phyloP scores from a whole-genome alignment of 2,329 filamentous ascomycete species.

The Talaromyces islandicus region DNA sequence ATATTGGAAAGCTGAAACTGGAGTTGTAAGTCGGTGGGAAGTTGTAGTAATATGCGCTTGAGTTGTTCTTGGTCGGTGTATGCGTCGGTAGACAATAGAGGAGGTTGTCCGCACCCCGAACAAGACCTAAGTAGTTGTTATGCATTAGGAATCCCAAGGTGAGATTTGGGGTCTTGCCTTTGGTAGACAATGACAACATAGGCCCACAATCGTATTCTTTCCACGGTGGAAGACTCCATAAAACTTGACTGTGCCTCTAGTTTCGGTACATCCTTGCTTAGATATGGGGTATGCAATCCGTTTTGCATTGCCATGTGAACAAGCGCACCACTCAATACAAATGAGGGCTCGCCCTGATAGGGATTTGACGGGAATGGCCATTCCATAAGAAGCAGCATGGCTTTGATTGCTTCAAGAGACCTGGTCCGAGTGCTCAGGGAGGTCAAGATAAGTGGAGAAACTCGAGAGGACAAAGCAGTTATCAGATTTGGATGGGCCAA shows the following conservation, averaged over 20 bases:
- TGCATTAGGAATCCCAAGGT: not conserved
- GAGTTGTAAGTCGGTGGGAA: not conserved
- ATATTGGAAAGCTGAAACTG: not conserved
- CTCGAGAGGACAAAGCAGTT: not conserved
- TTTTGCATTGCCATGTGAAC: not conserved
- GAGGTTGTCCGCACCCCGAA: not conserved
- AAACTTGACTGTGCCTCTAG: not conserved
- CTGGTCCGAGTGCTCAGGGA: not conserved
- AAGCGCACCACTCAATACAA: not conserved
- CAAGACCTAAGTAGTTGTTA: not conserved
- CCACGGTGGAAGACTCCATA: not conserved
- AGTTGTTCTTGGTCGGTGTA: constrained; percentile 1
- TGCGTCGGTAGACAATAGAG: not conserved
- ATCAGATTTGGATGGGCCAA: not conserved
- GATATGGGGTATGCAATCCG: not conserved
- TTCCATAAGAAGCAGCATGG: not conserved
- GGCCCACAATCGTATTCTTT: not conserved
- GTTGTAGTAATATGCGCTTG: not conserved
- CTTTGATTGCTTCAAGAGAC: not conserved
- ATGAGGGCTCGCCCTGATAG: not conserved
- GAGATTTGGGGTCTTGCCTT: not conserved
- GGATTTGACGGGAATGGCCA: not conserved
- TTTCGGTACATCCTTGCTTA: not conserved
- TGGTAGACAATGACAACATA: not conserved
- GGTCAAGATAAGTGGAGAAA: not conserved